Base-by-base conservation (phyloP, 257 asterid genomes). In the Solanum habrochaites region DNA sequence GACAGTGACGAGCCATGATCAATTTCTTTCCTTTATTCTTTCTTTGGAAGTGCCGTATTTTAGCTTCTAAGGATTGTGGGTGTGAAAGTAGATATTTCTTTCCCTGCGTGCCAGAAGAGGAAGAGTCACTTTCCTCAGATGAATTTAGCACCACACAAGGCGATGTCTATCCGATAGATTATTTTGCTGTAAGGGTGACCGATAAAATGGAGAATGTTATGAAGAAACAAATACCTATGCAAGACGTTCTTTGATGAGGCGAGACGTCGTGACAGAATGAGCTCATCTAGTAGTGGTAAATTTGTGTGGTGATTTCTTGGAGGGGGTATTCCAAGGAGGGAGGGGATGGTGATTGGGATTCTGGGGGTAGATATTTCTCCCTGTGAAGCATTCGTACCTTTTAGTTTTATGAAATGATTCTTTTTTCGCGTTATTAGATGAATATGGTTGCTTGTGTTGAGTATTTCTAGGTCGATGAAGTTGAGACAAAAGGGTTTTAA, bases 181-280 rank as follows among this genome's bases (percentile, higher is more conserved):
- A 88, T 95, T 95, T 95, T 83, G 91, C 94, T 23, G 97, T 97
- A 87, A 92, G 91, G 89, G 99, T 97, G 14, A 95, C 99, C 0
- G 99, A 97, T 62, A 95, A 95, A 96, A 89, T 97, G 99, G 99
- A 94, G 98, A 90, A 87, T 42, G 77, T 97, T 86, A 96, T 96
- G 99, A 97, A 92, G 89, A 93, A 96, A 92, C 99, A 97, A 89
- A 96, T 97, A 35, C 89, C 88, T 87, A 91, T 99, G 99, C 99
- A 6, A 92, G 98, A 85, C 93, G 85, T 97, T 96, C 93, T 97
- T 95, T 31, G 96, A 93, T 85, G 98, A 97, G 88, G 98, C 99
- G 98, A 97, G 93, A 89, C 27, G 99, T 96, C 3, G 98, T 97
- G 25, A 91, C 93, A 20, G 93, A 97, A 90, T 97, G 87, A 96